phyloP scores from a whole-genome alignment of 805 yeast genomes.

The Candida nitratophila region DNA sequence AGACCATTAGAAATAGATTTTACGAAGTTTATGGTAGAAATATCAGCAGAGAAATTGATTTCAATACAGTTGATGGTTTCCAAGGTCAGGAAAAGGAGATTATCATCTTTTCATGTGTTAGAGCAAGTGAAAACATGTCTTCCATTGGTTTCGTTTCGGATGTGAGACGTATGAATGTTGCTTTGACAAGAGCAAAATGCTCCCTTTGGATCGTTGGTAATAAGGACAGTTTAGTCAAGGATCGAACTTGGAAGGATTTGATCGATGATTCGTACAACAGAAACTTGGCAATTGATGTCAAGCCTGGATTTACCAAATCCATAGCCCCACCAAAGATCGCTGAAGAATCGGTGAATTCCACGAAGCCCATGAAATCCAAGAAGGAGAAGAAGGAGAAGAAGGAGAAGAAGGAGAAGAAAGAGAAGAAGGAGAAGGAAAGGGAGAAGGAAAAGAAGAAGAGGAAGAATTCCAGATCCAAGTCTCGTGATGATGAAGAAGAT shows the following conservation, averaged over 20 bases:
- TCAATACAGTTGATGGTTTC: constrained; percentile 95
- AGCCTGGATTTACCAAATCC: no score
- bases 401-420: neutral
- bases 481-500: neutral
- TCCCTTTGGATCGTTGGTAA: constrained; percentile 92
- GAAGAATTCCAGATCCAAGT: no score
- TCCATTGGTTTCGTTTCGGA: constrained; percentile 88
- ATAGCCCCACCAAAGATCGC: neutral
- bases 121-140: constrained; percentile 62
- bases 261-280: constrained; percentile 59
- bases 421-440: neutral
- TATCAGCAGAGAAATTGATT: constrained; percentile 65
- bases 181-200: constrained; percentile 86
- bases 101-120: constrained; percentile 89
- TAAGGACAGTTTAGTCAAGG: constrained; percentile 51
- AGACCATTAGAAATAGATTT: constrained; percentile 51
- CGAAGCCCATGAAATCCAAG: neutral
- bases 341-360: neutral
- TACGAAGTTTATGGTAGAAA: constrained; percentile 50
- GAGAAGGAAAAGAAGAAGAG: neutral
- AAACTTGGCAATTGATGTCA: constrained; percentile 8
- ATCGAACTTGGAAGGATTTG: constrained; percentile 68
- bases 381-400: neutral
- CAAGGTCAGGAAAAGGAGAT: constrained; percentile 98
- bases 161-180: constrained; percentile 94